phyloP scores from a whole-genome alignment of 495 filamentous ascomycete genomes.

The Oidiodendron maius region DNA sequence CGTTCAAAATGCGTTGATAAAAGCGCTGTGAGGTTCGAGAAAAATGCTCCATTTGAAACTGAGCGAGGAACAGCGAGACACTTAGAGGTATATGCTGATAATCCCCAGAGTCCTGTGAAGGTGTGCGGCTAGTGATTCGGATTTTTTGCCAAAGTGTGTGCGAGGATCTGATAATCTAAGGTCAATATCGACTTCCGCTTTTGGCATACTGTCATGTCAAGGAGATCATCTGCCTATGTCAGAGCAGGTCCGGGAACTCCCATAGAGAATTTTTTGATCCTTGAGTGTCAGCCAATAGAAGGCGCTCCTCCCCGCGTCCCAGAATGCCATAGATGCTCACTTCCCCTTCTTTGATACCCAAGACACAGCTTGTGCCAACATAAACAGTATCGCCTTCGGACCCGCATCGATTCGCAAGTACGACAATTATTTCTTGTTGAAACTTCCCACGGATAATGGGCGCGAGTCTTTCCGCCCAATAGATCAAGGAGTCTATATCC shows the following conservation, averaged over 20 bases:
- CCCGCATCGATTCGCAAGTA: conserved; percentile 79
- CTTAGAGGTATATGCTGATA: no score
- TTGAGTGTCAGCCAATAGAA: conserved; percentile 62
- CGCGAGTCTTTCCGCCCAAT: conserved; percentile 82
- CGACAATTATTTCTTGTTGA: conserved; percentile 62
- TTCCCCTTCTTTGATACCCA: conserved; percentile 64
- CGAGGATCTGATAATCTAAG: not conserved
- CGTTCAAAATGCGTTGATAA: no score
- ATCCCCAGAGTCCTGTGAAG: no score
- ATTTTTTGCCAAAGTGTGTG: not conserved
- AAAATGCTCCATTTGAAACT: no score
- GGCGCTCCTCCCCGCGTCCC: conserved; percentile 57
- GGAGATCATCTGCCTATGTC: conserved; percentile 19
- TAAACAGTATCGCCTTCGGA: conserved; percentile 63
- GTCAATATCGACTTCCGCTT: not conserved
- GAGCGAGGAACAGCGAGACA: no score
- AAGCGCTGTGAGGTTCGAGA: no score
- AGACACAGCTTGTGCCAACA: conserved; percentile 79
- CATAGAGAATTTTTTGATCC: no score
- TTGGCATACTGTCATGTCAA: conserved; percentile 3
- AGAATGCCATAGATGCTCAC: conserved; percentile 63
- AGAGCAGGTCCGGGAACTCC: conserved; percentile 14
- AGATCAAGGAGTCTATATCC: conserved; percentile 71
- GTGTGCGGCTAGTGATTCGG: not conserved
- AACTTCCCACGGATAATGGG: conserved; percentile 58